Base-by-base conservation (phyloP, 176 grass and related monocot species). In the Bonia amplexicaulis region DNA sequence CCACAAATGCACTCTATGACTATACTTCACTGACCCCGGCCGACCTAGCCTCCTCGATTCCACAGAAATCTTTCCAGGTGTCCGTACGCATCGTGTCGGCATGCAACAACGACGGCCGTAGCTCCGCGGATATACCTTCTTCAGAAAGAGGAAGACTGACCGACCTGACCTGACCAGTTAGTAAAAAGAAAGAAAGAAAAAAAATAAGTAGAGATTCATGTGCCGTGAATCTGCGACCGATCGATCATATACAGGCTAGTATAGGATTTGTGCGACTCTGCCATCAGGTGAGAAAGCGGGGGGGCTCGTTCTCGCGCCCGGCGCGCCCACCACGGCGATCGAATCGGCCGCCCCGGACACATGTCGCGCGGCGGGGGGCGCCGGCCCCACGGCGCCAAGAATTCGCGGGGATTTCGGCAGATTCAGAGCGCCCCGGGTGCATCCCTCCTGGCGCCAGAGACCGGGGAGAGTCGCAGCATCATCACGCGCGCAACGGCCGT, bases 361-460 rank as follows among this genome's bases (percentile, higher is more conserved):
- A 20, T 49, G 78, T 69, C 82, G 45, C 76, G 15, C 22, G 20
- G 17, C 2, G 11, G 11, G 1, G 78, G 2, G 8, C 5, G 15
- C 3, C 9, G 40, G 25, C 17, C 55, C 63, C 72, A 13, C 65
- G 25, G 66, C 54, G 37, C 12, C n/a, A 37, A 67, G 85, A 87
- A 68, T 74, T 35, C 17, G 35, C 14, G 69, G 35, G 77, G 77
- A 49, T 60, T 6, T 52, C 31, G 8, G 46, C 31, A 53, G 45
- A 78, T 84, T 72, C 46, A 55, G 42, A 71, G 65, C 10, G 42
- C 7, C 51, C 17, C 72, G 51, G 66, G 73, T 83, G 54, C 86
- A 29, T 13, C 29, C 53, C 49, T 84, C 37, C 87, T 74, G n/a
- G 66, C 57, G 25, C 66, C 76, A 27, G 48, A 73, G 81, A 79